Conservation (phyloP, 345 rosid genomes). For the Toxicodendron radicans region DNA sequence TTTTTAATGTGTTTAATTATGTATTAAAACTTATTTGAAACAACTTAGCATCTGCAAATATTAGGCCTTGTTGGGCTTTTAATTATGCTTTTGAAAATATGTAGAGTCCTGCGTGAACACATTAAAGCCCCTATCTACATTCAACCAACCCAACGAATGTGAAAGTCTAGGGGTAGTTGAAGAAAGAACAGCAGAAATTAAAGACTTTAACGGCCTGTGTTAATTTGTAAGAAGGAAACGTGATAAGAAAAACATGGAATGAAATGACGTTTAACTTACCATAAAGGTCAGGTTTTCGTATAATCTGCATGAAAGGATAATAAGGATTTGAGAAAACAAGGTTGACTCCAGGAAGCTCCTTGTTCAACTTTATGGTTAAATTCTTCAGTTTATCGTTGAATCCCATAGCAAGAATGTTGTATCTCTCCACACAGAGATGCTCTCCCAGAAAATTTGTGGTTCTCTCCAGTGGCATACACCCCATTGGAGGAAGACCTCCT, state of each 20-base stretch:
- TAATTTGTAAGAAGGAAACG: not conserved
- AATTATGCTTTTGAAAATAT: not conserved
- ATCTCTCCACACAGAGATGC: slow-evolving; percentile 38
- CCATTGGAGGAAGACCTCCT: slow-evolving; percentile 67
- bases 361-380: slow-evolving; percentile 32
- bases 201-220: not conserved
- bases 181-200: not conserved
- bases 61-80: not conserved
- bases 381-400: slow-evolving; percentile 44
- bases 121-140: not conserved
- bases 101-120: not conserved
- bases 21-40: too few species aligned
- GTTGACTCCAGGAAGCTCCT: slow-evolving; percentile 41
- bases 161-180: not conserved
- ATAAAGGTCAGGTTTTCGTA: slow-evolving; percentile 39
- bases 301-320: slow-evolving; percentile 32
- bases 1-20: too few species aligned
- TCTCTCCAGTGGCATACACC: slow-evolving; percentile 70
- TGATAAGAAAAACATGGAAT: not conserved
- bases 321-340: slow-evolving; percentile 50
- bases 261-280: slow-evolving; percentile 25
- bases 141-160: not conserved
- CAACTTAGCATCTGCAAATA: not conserved
- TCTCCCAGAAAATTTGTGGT: slow-evolving; percentile 42
- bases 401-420: slow-evolving; percentile 46